phyloP scores from a whole-genome alignment of 352 stramenopile species.

The Globisporangium nunn region DNA sequence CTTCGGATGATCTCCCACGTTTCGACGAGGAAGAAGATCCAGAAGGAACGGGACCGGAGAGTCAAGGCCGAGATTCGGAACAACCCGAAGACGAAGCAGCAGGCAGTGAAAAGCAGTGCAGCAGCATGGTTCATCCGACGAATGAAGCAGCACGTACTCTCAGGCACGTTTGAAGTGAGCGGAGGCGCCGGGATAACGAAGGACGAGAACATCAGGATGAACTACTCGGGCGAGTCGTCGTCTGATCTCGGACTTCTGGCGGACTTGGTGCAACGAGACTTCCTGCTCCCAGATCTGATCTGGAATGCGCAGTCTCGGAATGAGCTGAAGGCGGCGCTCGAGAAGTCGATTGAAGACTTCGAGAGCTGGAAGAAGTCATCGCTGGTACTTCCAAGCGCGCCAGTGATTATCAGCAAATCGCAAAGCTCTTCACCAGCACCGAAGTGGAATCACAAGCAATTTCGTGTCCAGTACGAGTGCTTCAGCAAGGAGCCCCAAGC shows the following conservation, averaged over 20 bases:
- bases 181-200: constrained; percentile 23
- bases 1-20: constrained; percentile 67
- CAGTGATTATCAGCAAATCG: constrained; percentile 14
- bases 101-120: constrained; percentile 7
- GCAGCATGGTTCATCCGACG: constrained; percentile 63
- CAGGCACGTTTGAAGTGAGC: constrained; percentile 22
- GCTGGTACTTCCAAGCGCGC: constrained; percentile 12
- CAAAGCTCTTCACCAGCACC: constrained; percentile 15
- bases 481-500: constrained; percentile 61
- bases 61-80: constrained; percentile 22
- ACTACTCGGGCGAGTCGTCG: constrained; percentile 69
- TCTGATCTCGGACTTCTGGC: constrained; percentile 61
- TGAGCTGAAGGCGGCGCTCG: constrained; percentile 46
- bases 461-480: constrained; percentile 54
- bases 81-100: constrained; percentile 21
- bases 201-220: constrained; percentile 46
- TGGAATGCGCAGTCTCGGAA: constrained; percentile 56
- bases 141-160: constrained; percentile 54
- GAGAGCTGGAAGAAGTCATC: constrained; percentile 32
- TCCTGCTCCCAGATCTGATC: constrained; percentile 71
- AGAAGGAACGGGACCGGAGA: constrained; percentile 38
- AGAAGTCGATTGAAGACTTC: constrained; percentile 38
- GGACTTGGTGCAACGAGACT: constrained; percentile 61
- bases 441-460: constrained; percentile 70
- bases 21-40: constrained; percentile 49